These are phyloP conservation scores for Mycena vulgaris DNA, from an alignment of 768 basidiomycete genomes.

Conservation along the genomic window DNA sequence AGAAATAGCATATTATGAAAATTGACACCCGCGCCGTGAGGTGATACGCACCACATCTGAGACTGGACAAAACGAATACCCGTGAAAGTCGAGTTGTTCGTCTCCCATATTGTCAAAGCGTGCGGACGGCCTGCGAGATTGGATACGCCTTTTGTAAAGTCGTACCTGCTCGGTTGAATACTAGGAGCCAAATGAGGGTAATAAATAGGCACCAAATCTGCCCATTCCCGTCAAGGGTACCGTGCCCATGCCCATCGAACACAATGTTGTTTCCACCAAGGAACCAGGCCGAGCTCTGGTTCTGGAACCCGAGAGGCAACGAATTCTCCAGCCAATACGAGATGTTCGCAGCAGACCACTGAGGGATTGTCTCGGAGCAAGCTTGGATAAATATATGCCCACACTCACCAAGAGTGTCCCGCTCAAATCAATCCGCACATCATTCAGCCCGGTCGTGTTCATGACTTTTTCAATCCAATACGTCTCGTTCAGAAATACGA, in stretches of 20 bases:
- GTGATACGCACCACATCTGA: conserved; percentile 51
- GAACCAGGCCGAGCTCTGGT: conserved; percentile 55
- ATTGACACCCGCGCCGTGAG: neutral
- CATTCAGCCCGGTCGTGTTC: conserved; percentile 51
- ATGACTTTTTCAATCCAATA: conserved; percentile 53
- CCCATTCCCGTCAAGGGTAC: conserved; percentile 60
- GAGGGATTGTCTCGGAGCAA: neutral
- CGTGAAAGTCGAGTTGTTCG: conserved; percentile 52
- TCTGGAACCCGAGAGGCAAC: conserved; percentile 53
- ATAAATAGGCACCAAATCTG: conserved; percentile 52
- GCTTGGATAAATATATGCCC: neutral
- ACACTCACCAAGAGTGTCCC: conserved; percentile 53
- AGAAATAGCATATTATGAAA: neutral
- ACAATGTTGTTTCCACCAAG: conserved; percentile 51
- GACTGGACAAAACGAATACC: conserved; percentile 58
- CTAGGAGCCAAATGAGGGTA: neutral
- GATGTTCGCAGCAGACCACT: conserved; percentile 53
- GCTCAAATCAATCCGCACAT: conserved; percentile 51
- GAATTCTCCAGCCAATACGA: conserved; percentile 56
- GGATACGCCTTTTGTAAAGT: conserved; percentile 53
- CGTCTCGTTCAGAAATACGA: conserved; percentile 49
- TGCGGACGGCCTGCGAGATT: conserved; percentile 57
- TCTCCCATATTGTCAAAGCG: conserved; percentile 53
- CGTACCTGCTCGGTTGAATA: conserved; percentile 47
- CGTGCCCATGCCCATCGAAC: conserved; percentile 49